Conservation (phyloP, 2,329 filamentous ascomycete species). For the Neopestalotiopsis sp. region DNA sequence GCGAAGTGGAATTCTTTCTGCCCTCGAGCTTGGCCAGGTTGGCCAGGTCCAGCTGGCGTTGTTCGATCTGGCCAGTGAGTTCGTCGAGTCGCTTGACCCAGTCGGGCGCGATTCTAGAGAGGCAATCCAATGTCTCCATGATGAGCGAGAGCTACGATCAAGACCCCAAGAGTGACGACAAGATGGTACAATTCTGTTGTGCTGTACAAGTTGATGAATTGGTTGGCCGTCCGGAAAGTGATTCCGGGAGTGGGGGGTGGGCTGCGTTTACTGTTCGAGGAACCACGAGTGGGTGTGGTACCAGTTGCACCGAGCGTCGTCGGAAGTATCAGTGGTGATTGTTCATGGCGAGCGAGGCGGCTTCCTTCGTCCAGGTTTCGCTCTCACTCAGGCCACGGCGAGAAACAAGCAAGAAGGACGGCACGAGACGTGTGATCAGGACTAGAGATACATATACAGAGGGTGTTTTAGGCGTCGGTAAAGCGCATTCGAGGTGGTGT, state of each 20-base stretch:
- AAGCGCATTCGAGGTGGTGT: background rate
- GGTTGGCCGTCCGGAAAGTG: background rate
- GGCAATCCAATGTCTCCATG: conserved; percentile 60
- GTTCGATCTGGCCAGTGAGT: conserved; percentile 64
- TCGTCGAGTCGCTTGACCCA: conserved; percentile 66
- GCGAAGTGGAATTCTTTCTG: conserved; percentile 32
- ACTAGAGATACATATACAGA: background rate
- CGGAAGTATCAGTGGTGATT: conserved; percentile 1
- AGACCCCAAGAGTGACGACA: background rate
- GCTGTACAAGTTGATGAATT: background rate
- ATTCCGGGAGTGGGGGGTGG: background rate
- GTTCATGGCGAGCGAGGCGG: background rate
- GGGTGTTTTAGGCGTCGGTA: background rate
- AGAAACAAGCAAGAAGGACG: background rate
- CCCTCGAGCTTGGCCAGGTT: conserved; percentile 41
- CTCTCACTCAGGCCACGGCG: background rate
- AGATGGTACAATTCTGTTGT: background rate
- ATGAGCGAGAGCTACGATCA: conserved; percentile 33
- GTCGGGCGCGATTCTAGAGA: conserved; percentile 61
- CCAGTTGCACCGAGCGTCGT: conserved; percentile 1
- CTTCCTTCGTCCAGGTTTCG: background rate
- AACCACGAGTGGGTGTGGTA: background rate
- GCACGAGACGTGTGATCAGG: background rate
- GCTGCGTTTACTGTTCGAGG: background rate
- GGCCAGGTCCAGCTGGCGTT: conserved; percentile 66